Evolutionary conservation across 768 basidiomycete species (phyloP).

Genomic region (Zangia roseola): DNA sequence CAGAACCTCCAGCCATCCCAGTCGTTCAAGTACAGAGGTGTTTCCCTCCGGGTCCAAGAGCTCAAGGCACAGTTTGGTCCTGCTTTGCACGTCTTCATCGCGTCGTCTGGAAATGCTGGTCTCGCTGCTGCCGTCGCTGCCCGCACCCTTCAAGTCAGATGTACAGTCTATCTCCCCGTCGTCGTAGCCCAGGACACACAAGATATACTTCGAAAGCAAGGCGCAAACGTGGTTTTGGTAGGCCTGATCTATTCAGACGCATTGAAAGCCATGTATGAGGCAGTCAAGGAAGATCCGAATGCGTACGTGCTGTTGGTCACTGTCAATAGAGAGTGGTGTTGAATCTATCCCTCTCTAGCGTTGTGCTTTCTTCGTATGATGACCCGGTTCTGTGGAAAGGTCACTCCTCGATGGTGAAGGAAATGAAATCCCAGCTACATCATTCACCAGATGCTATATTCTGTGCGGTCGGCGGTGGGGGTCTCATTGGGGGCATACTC

Average conservation of each 20-base stretch:
- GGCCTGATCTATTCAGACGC: conserved; percentile 63
- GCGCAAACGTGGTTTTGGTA: conserved; percentile 55
- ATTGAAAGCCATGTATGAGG: conserved; percentile 45
- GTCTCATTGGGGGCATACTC: conserved; percentile 68
- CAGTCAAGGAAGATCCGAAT: conserved; percentile 43
- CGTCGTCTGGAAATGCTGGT: conserved; percentile 82
- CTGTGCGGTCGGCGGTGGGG: conserved; percentile 77
- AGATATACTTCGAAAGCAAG: conserved; percentile 48
- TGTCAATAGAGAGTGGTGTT: background rate
- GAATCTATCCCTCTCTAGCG: conserved; percentile 34
- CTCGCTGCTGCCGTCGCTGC: conserved; percentile 68
- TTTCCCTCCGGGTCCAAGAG: conserved; percentile 59
- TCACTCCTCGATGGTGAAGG: conserved; percentile 69
- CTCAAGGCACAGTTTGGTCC: conserved; percentile 51
- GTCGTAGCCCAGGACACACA: conserved; percentile 50
- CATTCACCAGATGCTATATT: conserved; percentile 67
- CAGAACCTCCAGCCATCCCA: conserved; percentile 72
- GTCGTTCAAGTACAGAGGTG: conserved; percentile 77
- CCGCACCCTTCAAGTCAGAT: conserved; percentile 49
- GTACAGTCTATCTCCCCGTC: conserved; percentile 67
- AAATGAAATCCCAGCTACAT: conserved; percentile 55
- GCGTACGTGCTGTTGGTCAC: conserved; percentile 43
- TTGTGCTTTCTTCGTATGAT: conserved; percentile 73
- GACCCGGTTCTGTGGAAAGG: conserved; percentile 71
- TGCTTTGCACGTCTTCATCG: conserved; percentile 60